A percentile compares a stretch with the other conserved stretches of the same genome.
Evolutionary conservation across 768 basidiomycete species (phyloP).

Genomic region (Melanogaster broomeanus): DNA sequence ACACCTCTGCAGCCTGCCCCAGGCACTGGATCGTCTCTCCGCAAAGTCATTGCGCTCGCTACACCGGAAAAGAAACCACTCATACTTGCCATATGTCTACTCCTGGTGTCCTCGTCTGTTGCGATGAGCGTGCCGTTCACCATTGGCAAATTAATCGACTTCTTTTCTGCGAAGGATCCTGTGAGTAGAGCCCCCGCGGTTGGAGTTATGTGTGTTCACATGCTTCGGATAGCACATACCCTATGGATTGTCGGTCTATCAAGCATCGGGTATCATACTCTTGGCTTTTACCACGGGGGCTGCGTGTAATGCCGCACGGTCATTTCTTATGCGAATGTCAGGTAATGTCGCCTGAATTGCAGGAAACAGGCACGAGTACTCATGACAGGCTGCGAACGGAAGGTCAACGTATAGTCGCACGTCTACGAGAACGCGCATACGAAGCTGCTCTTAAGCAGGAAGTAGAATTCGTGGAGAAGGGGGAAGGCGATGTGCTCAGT

Average conservation of each 20-base stretch:
- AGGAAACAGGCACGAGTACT: not conserved
- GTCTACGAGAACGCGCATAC: conserved; percentile 82
- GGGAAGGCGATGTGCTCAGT: conserved; percentile 93
- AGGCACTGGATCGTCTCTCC: conserved; percentile 60
- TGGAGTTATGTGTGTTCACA: conserved; percentile 24
- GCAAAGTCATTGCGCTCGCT: conserved; percentile 77
- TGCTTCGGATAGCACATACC: conserved; percentile 62
- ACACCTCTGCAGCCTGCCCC: conserved; percentile 37
- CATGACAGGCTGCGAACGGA: not conserved
- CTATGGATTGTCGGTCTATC: conserved; percentile 73
- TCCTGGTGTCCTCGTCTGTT: conserved; percentile 86
- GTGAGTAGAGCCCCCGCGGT: conserved; percentile 41
- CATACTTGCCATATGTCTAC: conserved; percentile 70
- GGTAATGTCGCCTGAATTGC: conserved; percentile 44
- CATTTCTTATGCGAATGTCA: conserved; percentile 83
- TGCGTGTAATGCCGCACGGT: conserved; percentile 79
- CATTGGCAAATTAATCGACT: conserved; percentile 92
- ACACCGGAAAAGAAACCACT: conserved; percentile 81
- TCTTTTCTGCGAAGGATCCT: conserved; percentile 74
- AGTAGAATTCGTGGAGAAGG: conserved; percentile 89
- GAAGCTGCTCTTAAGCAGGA: conserved; percentile 84
- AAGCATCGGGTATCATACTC: conserved; percentile 76
- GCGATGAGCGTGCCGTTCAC: conserved; percentile 93
- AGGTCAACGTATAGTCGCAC: conserved; percentile 90
- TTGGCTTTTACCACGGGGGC: conserved; percentile 86